Evolutionary conservation across 2,329 filamentous ascomycete species (phyloP).

Genomic region (Tolypocladium nubicola): DNA sequence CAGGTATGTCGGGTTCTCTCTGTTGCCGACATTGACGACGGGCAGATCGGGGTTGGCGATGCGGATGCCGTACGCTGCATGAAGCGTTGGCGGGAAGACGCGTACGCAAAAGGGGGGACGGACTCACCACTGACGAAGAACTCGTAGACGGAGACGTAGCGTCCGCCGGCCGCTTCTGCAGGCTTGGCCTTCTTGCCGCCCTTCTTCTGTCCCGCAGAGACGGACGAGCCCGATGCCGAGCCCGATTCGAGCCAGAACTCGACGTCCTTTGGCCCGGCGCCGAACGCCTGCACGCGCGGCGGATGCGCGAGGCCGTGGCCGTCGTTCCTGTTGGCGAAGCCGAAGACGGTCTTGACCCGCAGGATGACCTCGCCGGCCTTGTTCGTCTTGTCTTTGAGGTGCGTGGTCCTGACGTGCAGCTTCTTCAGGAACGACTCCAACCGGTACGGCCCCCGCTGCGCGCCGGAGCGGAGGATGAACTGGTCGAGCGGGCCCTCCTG

Average conservation of each 20-base stretch:
- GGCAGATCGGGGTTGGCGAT: conserved; percentile 26
- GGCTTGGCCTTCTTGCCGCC: conserved; percentile 4
- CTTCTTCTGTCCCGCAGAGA: conserved; percentile 5
- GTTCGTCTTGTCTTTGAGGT: conserved; percentile 22
- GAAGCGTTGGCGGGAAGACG: no score
- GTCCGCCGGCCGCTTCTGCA: conserved; percentile 19
- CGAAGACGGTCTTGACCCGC: conserved; percentile 25
- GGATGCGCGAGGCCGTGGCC: conserved; percentile 15
- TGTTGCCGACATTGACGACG: conserved; percentile 50
- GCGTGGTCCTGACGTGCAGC: conserved; percentile 26
- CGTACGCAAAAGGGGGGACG: neutral
- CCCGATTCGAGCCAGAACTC: conserved; percentile 36
- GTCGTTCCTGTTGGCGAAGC: conserved; percentile 23
- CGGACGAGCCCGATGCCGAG: conserved; percentile 1
- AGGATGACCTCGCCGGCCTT: conserved; percentile 18
- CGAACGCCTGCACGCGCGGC: conserved; percentile 16
- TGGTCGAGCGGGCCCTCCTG: conserved; percentile 11
- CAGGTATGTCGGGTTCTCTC: conserved; percentile 41
- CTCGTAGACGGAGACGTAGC: conserved; percentile 40
- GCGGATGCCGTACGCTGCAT: conserved; percentile 23
- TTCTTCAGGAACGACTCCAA: conserved; percentile 26
- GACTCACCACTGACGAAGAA: conserved; percentile 33
- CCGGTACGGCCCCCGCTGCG: neutral
- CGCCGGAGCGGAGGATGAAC: conserved; percentile 5
- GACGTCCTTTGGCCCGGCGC: conserved; percentile 40